Conservation (phyloP, 179 eudicot genomes). For the Spinacia oleracea region DNA sequence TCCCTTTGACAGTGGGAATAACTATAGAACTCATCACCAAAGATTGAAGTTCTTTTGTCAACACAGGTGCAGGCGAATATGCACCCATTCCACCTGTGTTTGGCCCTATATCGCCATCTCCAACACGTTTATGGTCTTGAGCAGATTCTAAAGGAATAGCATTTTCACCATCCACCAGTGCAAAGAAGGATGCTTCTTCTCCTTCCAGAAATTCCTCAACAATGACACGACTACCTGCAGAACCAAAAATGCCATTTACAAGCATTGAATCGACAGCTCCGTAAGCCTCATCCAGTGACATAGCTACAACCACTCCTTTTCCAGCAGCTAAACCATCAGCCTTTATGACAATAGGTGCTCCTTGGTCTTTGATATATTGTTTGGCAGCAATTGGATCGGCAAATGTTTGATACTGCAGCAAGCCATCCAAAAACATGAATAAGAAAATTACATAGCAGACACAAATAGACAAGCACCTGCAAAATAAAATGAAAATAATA, state of each 20-base stretch:
- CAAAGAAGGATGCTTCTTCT: conserved; percentile 94
- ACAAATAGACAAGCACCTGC: background rate
- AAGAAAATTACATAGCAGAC: conserved; percentile 5
- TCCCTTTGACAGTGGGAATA: conserved; percentile 79
- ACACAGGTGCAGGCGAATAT: conserved; percentile 88
- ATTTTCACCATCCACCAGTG: conserved; percentile 88
- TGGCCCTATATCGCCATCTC: conserved; percentile 92
- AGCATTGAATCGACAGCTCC: conserved; percentile 94
- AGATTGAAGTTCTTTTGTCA: conserved; percentile 73
- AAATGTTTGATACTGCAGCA: conserved; percentile 81
- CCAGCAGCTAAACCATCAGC: conserved; percentile 98
- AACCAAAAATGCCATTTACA: conserved; percentile 64
- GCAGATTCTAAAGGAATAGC: conserved; percentile 92
- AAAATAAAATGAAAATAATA: background rate
- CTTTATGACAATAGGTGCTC: conserved; percentile 86
- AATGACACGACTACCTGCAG: conserved; percentile 78
- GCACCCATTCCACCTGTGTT: conserved; percentile 99
- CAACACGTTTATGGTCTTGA: conserved; percentile 96
- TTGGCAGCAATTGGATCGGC: conserved; percentile 80
- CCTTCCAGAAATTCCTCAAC: conserved; percentile 90
- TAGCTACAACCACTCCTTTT: conserved; percentile 91
- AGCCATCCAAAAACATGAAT: conserved; percentile 10
- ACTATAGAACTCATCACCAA: conserved; percentile 81
- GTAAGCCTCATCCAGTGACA: conserved; percentile 73
- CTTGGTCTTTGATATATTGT: conserved; percentile 71